Base-by-base conservation (phyloP, 805 yeast species). In the Lipomyces kockii region DNA sequence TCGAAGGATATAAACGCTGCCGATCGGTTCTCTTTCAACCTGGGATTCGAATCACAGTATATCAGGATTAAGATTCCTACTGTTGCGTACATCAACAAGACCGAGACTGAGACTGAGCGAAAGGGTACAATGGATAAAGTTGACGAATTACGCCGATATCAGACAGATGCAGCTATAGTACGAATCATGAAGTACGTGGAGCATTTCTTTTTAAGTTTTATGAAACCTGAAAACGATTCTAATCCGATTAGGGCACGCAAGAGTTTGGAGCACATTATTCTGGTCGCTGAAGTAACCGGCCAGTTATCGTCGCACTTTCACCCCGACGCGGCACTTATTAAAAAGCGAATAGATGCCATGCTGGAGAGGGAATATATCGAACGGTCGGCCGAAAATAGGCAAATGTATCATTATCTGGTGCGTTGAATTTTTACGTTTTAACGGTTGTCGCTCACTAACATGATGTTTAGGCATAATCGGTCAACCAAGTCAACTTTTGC, bases 141-240 rank as follows among this genome's bases (percentile, higher is more conserved):
- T 37, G 83, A 83, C 52, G 88, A 85, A 71, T 86, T 91, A 3
- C 82, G 97, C 65, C 83, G 86, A 66, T 82, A 83, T 64, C 90
- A 88, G 74, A 81, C 89, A 2, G 95, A 91, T 75, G 97, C 97
- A 0, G 95, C 96, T 0, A 84, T 92, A 64, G 97, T 92, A 4
- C 83, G 97, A 61, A 86, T 89, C n/a, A 88, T 92, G 94, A 92
- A 92, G 78, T 63, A 54, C 22, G 66, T 64, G 22, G 14, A 8
- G 17, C 12, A 12, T 49, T 25, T 49, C 22, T 2, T 7, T n/a
- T 22, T 39, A 11, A 20, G 25, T 8, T n/a, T 49, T 25, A 29
- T 32, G 17, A 17, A 17, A 14, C n/a, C 17, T 55, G 29, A 55
- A 32, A 17, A 3, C 39, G 61, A 12, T 25, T 29, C 58, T 37